A percentile compares a stretch with the other conserved stretches of the same genome.
phyloP scores from a whole-genome alignment of 176 grass and related monocot genomes.

The Typha latifolia region DNA sequence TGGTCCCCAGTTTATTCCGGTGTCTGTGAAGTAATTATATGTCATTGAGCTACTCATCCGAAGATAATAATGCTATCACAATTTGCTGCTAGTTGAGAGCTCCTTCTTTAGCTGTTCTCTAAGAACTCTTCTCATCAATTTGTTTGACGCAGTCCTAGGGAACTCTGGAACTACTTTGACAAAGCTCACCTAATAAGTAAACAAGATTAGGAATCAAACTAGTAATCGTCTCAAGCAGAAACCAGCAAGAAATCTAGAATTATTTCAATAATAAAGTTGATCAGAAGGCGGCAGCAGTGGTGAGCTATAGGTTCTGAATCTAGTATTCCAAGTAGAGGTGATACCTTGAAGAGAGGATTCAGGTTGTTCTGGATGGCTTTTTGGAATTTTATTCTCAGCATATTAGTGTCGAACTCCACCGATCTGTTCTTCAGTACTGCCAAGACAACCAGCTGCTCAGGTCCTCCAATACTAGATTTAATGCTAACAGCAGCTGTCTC shows the following conservation, averaged over 20 bases:
- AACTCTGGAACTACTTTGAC: constrained; percentile 79
- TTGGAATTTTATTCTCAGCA: constrained; percentile 67
- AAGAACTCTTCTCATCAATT: constrained; percentile 77
- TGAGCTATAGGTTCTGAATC: too few species aligned
- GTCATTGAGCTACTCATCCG: neutral
- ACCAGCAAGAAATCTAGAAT: too few species aligned
- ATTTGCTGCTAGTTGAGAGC: constrained; percentile 40
- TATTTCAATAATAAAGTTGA: too few species aligned
- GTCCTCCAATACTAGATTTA: constrained; percentile 52
- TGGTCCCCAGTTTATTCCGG: neutral
- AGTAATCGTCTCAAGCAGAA: too few species aligned
- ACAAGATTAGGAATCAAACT: neutral
- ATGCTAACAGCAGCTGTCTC: constrained; percentile 80
- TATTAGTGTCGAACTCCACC: constrained; percentile 15
- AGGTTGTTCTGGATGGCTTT: constrained; percentile 75
- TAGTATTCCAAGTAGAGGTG: neutral
- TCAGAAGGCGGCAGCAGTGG: too few species aligned
- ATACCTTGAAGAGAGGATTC: constrained; percentile 96
- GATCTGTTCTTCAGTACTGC: constrained; percentile 61
- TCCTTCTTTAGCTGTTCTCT: constrained; percentile 61
- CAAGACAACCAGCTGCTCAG: constrained; percentile 73
- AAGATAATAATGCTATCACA: constrained; percentile 21
- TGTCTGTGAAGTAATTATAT: neutral
- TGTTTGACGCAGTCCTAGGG: constrained; percentile 88
- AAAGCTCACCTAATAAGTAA: constrained; percentile 57